A percentile compares a stretch with the other conserved stretches of the same genome.
Conservation (phyloP, 2,329 filamentous ascomycete genomes). For the Pyricularia grisea region DNA sequence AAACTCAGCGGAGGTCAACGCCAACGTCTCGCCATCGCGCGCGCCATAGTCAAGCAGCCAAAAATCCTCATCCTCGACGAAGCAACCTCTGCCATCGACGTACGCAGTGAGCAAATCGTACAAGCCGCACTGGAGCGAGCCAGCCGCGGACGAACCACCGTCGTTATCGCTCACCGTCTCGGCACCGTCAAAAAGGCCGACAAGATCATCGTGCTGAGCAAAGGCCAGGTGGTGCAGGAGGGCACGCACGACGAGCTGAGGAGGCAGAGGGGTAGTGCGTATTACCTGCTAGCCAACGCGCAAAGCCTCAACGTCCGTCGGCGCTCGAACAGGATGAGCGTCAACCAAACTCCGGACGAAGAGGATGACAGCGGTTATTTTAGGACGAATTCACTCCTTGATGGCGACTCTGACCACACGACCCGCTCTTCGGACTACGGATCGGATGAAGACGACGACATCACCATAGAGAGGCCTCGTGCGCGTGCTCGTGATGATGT, state of each 20-base stretch:
- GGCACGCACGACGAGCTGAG: conserved; percentile 6
- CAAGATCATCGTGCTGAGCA: conserved; percentile 4
- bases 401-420: background rate
- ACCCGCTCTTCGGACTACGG: background rate
- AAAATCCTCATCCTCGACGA: conserved; percentile 58
- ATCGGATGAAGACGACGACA: background rate
- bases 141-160: conserved; percentile 45
- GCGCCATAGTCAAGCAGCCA: conserved; percentile 49
- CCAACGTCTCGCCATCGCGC: conserved; percentile 53
- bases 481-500: conserved; percentile 26
- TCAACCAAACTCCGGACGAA: conserved; percentile 16
- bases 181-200: conserved; percentile 5
- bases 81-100: conserved; percentile 47
- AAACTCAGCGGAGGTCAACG: conserved; percentile 53
- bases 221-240: conserved; percentile 4
- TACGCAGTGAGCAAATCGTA: conserved; percentile 33
- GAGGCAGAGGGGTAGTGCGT: background rate
- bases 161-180: conserved; percentile 5
- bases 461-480: conserved; percentile 12
- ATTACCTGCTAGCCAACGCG: conserved; percentile 2
- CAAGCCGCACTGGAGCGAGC: conserved; percentile 46
- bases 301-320: background rate
- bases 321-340: too few species aligned
- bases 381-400: background rate
- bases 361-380: conserved; percentile 1